Conservation (phyloP, 129 eudicot genomes). For the Arctium lappa region DNA sequence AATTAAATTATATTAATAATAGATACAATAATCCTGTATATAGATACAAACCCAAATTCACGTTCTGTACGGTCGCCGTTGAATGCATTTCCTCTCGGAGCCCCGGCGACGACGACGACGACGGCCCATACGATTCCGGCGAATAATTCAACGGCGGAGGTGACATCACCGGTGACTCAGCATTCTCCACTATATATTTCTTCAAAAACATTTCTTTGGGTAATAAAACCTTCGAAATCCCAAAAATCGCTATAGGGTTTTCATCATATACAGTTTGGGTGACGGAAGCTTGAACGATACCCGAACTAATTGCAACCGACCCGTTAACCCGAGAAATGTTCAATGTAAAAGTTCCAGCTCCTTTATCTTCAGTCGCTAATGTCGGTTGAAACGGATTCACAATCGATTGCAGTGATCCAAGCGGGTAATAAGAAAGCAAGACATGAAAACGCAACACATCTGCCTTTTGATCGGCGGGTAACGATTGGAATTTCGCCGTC, state of each 20-base stretch:
- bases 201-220: constrained; percentile 73
- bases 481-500: constrained; percentile 47
- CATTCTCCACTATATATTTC: constrained; percentile 21
- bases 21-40: constrained; percentile 54
- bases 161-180: constrained; percentile 42
- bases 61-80: constrained; percentile 15
- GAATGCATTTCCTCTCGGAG: constrained; percentile 31
- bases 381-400: constrained; percentile 92
- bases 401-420: constrained; percentile 76
- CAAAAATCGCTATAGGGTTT: constrained; percentile 88
- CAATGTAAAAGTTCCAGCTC: constrained; percentile 81
- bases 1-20: not conserved
- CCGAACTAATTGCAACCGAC: constrained; percentile 72
- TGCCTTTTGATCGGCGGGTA: constrained; percentile 75
- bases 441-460: constrained; percentile 69
- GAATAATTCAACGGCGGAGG: constrained; percentile 30
- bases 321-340: constrained; percentile 78
- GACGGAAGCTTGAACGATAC: constrained; percentile 58
- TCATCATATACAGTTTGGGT: constrained; percentile 89
- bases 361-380: constrained; percentile 76
- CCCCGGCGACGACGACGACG: constrained; percentile 49
- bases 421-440: constrained; percentile 73
- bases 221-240: constrained; percentile 73
- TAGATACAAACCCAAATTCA: constrained; percentile 19
- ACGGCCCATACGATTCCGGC: constrained; percentile 35